These are phyloP conservation scores for Chytridium lagenaria DNA, from an alignment of 371 early-diverging fungal species.

Conservation along the genomic window DNA sequence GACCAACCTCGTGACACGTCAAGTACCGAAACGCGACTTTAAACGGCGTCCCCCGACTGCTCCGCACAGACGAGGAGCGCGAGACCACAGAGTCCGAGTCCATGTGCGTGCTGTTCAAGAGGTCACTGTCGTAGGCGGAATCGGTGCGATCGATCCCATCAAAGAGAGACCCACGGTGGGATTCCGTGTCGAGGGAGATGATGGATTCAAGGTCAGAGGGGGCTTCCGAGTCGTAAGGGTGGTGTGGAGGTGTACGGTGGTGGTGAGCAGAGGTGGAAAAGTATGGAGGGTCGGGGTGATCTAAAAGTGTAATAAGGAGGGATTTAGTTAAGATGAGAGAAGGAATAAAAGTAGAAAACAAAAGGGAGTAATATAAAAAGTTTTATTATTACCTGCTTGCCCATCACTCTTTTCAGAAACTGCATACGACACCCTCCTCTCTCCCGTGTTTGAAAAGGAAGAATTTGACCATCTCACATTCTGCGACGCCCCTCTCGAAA, in stretches of 20 bases:
- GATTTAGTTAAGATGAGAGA: background rate
- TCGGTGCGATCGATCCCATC: constrained; percentile 21
- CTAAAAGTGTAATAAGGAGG: background rate
- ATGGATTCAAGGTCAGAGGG: constrained; percentile 19
- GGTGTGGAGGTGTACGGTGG: background rate
- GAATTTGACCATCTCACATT: background rate
- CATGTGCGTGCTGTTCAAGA: background rate
- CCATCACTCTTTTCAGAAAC: constrained; percentile 9
- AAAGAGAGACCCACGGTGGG: constrained; percentile 7
- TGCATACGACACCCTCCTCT: constrained; percentile 11
- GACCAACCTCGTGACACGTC: background rate
- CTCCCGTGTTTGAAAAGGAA: background rate
- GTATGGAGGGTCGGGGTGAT: background rate
- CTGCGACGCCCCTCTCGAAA: background rate
- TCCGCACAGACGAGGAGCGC: background rate
- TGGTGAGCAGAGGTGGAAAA: background rate
- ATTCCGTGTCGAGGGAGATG: constrained; percentile 14
- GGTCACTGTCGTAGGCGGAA: constrained; percentile 30
- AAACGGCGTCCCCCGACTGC: background rate
- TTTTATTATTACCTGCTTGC: background rate
- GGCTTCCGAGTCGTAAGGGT: constrained; percentile 7
- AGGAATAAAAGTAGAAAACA: background rate
- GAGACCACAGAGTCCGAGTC: constrained; percentile 10
- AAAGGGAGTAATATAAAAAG: too few relatives aligned
- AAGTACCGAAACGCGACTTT: constrained; percentile 8